Conservation (phyloP, 2,329 filamentous ascomycete genomes). For the Aspergillus ustus region DNA sequence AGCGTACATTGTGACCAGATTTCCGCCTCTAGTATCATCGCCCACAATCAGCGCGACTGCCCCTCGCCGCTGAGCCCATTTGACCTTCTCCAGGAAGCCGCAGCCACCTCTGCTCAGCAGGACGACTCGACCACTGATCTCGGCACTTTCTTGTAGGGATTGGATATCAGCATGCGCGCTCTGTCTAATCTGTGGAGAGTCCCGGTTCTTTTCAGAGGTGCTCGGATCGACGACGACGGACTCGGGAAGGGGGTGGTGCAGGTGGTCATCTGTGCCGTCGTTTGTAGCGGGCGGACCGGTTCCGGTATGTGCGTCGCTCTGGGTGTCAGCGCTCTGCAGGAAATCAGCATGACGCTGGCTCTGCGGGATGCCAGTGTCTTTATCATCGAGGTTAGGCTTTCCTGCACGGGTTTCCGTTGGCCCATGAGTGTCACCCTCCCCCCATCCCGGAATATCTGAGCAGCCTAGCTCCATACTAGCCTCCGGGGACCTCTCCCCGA, state of each 20-base stretch:
- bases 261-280: constrained; percentile 84
- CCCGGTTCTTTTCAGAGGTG: constrained; percentile 39
- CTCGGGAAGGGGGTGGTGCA: constrained; percentile 64
- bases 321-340: constrained; percentile 26
- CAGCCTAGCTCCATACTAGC: constrained; percentile 88
- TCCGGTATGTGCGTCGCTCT: constrained; percentile 25
- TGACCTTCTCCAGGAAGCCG: constrained; percentile 94
- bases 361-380: constrained; percentile 25
- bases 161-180: constrained; percentile 83
- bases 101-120: constrained; percentile 90
- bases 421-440: constrained; percentile 57
- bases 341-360: constrained; percentile 31
- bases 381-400: constrained; percentile 30
- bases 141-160: constrained; percentile 85
- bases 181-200: constrained; percentile 38
- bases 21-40: constrained; percentile 86
- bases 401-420: constrained; percentile 29
- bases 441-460: constrained; percentile 91
- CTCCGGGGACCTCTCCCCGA: constrained; percentile 69
- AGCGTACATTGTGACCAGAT: constrained; percentile 97
- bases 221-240: constrained; percentile 44
- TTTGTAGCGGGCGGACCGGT: constrained; percentile 46
- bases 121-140: constrained; percentile 92
- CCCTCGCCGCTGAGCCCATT: constrained; percentile 92
- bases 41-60: constrained; percentile 90